Evolutionary conservation across 2,329 filamentous ascomycete genomes (phyloP).

Genomic region (Fusarium mexicanum): DNA sequence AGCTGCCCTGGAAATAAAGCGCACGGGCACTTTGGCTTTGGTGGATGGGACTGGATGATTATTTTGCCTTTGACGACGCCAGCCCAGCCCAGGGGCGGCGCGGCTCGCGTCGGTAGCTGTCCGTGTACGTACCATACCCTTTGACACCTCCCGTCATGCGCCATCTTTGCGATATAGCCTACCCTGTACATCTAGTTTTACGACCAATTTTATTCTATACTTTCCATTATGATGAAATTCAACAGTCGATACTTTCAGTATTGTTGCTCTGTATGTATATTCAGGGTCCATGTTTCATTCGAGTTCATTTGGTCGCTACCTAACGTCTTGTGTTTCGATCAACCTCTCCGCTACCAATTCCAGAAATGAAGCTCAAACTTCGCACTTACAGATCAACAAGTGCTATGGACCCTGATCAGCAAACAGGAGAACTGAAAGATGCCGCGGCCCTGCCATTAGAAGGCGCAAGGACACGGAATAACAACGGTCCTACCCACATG

Average conservation of each 20-base stretch:
- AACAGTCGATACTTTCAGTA: no score
- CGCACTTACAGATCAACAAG: not conserved
- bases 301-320: not conserved
- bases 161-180: not conserved
- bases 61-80: slow-evolving; percentile 1
- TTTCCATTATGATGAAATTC: not conserved
- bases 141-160: not conserved
- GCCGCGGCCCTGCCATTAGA: no score
- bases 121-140: not conserved
- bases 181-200: not conserved
- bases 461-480: not conserved
- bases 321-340: not conserved
- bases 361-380: not conserved
- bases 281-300: not conserved
- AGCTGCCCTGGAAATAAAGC: slow-evolving; percentile 6
- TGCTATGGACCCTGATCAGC: not conserved
- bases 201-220: not conserved
- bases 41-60: not conserved
- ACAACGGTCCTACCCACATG: no score
- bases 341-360: not conserved
- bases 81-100: not conserved
- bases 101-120: slow-evolving; percentile 4
- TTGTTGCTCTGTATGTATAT: not conserved
- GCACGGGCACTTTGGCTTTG: not conserved
- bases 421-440: not conserved